Evolutionary conservation across 306 rosid species (phyloP).

Genomic region (Cucurbita pepo): DNA sequence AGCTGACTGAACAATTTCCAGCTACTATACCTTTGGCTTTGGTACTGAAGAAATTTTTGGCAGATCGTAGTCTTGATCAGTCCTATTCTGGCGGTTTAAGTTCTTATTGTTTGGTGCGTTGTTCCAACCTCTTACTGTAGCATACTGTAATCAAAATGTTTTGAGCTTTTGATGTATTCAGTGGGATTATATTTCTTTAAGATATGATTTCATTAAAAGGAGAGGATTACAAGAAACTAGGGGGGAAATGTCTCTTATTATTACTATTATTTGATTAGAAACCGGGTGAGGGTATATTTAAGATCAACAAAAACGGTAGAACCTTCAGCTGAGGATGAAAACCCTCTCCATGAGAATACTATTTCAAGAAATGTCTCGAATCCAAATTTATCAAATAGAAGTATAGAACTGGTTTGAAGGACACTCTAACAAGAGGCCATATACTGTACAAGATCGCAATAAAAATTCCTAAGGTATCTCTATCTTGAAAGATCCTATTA

Average conservation of each 20-base stretch:
- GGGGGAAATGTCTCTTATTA: background rate
- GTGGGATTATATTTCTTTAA: background rate
- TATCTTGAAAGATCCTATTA: background rate
- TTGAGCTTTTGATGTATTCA: background rate
- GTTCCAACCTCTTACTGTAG: constrained; percentile 4
- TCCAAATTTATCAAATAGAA: background rate
- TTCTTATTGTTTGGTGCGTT: constrained; percentile 89
- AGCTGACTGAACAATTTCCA: constrained; percentile 78
- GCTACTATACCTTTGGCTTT: constrained; percentile 87
- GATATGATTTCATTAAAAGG: background rate
- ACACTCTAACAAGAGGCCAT: background rate
- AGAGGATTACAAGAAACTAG: background rate
- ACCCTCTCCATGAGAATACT: background rate
- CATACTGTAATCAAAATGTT: background rate
- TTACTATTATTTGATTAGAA: background rate
- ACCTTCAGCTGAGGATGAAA: background rate
- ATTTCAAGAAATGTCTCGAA: background rate
- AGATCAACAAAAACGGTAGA: background rate
- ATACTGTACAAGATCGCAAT: background rate
- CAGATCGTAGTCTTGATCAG: constrained; percentile 92
- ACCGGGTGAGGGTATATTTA: background rate
- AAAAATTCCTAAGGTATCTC: too few species aligned
- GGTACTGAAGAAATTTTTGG: constrained; percentile 81
- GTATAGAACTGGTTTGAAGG: background rate
- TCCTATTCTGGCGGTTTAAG: constrained; percentile 98